phyloP scores from a whole-genome alignment of 2,329 filamentous ascomycete species.

The Cladosporium velox region DNA sequence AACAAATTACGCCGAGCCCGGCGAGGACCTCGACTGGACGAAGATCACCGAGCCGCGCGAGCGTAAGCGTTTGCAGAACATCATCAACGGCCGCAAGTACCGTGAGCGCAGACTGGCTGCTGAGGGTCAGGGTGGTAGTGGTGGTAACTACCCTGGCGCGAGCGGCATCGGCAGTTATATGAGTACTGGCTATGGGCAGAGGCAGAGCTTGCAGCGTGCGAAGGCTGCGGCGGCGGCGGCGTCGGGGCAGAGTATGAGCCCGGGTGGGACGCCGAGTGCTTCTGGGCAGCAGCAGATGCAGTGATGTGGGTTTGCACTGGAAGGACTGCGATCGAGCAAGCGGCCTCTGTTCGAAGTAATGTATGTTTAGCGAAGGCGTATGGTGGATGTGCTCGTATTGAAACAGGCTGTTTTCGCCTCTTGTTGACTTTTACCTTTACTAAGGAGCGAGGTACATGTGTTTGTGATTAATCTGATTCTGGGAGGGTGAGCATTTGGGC shows the following conservation, averaged over 20 bases:
- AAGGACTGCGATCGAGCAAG: background rate
- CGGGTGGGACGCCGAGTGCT: slow-evolving; percentile 1
- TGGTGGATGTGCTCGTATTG: slow-evolving; percentile 3
- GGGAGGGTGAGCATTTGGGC: background rate
- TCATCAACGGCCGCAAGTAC: slow-evolving; percentile 44
- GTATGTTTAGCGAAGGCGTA: slow-evolving; percentile 13
- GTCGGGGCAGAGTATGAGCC: background rate
- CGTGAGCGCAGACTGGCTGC: slow-evolving; percentile 40
- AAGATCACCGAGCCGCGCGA: slow-evolving; percentile 41
- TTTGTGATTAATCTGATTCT: background rate
- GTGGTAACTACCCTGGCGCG: slow-evolving; percentile 39
- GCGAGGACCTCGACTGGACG: slow-evolving; percentile 43
- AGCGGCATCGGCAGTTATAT: slow-evolving; percentile 35
- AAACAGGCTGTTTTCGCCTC: background rate
- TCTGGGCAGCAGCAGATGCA: background rate
- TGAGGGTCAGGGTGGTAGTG: slow-evolving; percentile 38
- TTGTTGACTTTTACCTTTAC: background rate
- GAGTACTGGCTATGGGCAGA: slow-evolving; percentile 31
- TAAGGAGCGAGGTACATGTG: background rate
- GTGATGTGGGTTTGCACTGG: background rate
- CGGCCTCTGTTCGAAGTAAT: background rate
- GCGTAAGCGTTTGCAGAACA: slow-evolving; percentile 42
- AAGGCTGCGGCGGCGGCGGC: slow-evolving; percentile 9
- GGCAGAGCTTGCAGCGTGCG: slow-evolving; percentile 18
- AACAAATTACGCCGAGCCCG: slow-evolving; percentile 42